These are phyloP conservation scores for Cryomyces antarcticus DNA, from an alignment of 495 filamentous ascomycete species.

Conservation along the genomic window DNA sequence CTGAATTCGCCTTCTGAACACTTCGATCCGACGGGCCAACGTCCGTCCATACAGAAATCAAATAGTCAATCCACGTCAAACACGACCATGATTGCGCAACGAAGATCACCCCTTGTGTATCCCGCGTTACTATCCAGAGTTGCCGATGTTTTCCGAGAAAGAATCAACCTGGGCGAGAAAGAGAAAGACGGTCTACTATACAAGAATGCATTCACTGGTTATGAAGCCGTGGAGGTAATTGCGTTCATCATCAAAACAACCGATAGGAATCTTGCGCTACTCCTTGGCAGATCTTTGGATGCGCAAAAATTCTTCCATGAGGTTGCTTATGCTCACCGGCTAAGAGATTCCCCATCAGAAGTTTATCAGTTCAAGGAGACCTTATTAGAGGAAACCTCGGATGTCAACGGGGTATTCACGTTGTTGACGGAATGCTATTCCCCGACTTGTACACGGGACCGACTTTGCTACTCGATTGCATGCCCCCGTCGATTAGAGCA, in stretches of 20 bases:
- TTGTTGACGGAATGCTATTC: conserved; percentile 94
- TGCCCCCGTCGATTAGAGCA: conserved; percentile 90
- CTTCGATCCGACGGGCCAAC: conserved; percentile 2
- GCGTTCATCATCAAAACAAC: conserved; percentile 89
- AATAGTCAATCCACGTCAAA: conserved; percentile 19
- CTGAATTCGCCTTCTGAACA: conserved; percentile 26
- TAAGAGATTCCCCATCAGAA: conserved; percentile 76
- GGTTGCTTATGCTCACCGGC: conserved; percentile 90
- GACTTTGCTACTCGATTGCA: conserved; percentile 94
- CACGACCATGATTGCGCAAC: conserved; percentile 29
- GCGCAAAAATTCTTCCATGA: conserved; percentile 99
- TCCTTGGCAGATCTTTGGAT: conserved; percentile 84
- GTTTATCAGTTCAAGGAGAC: conserved; percentile 95
- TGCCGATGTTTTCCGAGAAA: conserved; percentile 73
- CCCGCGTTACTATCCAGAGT: conserved; percentile 82
- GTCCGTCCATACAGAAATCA: conserved; percentile 17
- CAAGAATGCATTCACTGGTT: conserved; percentile 86
- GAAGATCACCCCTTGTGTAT: conserved; percentile 63
- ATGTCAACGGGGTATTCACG: conserved; percentile 94
- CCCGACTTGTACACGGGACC: conserved; percentile 85
- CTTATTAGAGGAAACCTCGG: conserved; percentile 67
- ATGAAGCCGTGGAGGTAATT: conserved; percentile 88
- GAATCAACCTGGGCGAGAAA: conserved; percentile 60
- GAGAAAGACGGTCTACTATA: conserved; percentile 95
- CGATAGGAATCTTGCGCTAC: conserved; percentile 81